A percentile compares a stretch with the other conserved stretches of the same genome.
phyloP scores from a whole-genome alignment of 2,329 filamentous ascomycete genomes.

The Cladophialophora immunda region DNA sequence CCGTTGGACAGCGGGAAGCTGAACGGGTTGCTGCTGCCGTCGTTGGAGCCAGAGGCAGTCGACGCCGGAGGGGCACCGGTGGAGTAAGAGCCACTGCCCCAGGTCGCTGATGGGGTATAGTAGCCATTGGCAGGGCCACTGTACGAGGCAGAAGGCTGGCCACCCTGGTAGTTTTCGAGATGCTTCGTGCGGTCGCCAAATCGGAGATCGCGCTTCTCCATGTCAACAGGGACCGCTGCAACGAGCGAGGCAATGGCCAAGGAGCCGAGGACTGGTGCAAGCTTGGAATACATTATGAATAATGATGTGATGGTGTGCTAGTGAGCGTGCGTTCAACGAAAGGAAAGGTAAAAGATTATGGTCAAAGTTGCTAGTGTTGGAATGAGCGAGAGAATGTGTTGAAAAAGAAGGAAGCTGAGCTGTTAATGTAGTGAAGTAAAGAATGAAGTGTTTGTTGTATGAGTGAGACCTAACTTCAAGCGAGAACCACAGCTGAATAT shows the following conservation, averaged over 20 bases:
- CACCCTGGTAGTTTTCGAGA: conserved; percentile 12
- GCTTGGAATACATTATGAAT: conserved; percentile 32
- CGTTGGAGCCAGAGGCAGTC: conserved; percentile 5
- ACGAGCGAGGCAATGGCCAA: conserved; percentile 35
- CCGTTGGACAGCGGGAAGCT: conserved; percentile 53
- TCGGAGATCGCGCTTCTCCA: conserved; percentile 29
- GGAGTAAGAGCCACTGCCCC: conserved; percentile 2
- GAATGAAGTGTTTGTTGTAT: conserved; percentile 17
- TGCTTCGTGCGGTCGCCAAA: conserved; percentile 24
- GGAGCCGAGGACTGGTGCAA: conserved; percentile 29
- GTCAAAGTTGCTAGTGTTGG: neutral
- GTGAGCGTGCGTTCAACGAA: conserved; percentile 31
- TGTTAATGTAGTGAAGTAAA: conserved; percentile 21
- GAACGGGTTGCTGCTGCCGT: conserved; percentile 30
- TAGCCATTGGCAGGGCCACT: conserved; percentile 21
- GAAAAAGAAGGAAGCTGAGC: conserved; percentile 8
- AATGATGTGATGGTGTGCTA: conserved; percentile 19
- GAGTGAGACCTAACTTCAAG: conserved; percentile 28
- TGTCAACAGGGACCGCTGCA: conserved; percentile 30
- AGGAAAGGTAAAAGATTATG: conserved; percentile 13
- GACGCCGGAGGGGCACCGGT: conserved; percentile 12
- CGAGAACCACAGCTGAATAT: conserved; percentile 23
- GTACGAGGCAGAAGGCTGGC: conserved; percentile 8
- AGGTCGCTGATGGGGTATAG: conserved; percentile 14
- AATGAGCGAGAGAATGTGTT: conserved; percentile 18